These are phyloP conservation scores for Penicillium sp. DNA, from an alignment of 2,329 filamentous ascomycete species.

Conservation along the genomic window DNA sequence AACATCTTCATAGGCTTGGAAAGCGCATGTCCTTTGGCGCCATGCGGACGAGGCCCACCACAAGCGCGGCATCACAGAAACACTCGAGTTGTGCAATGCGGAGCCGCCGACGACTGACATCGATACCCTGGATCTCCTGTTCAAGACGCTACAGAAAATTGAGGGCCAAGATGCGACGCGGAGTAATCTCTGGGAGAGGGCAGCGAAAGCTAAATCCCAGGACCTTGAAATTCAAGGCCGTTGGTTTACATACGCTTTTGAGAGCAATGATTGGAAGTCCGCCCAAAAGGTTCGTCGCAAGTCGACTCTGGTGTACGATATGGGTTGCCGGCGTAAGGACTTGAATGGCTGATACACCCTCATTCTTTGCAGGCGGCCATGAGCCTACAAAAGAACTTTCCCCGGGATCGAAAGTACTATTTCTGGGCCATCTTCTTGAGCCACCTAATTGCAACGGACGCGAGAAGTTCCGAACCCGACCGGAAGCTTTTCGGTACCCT, in stretches of 20 bases:
- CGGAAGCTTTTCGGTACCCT: slow-evolving; percentile 45
- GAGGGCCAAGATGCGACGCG: slow-evolving; percentile 31
- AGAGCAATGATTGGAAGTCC: slow-evolving; percentile 40
- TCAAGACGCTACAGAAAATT: slow-evolving; percentile 35
- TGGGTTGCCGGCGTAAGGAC: not conserved
- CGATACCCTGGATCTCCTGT: slow-evolving; percentile 40
- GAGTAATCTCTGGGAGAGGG: slow-evolving; percentile 42
- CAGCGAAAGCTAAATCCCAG: slow-evolving; percentile 40
- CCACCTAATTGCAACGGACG: slow-evolving; percentile 36
- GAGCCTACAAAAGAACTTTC: slow-evolving; percentile 46
- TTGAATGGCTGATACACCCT: not conserved
- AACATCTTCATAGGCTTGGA: slow-evolving; percentile 34
- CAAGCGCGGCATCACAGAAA: slow-evolving; percentile 40
- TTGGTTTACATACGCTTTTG: slow-evolving; percentile 42
- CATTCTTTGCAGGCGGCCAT: slow-evolving; percentile 39
- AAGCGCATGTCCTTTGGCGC: slow-evolving; percentile 37
- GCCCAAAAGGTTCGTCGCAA: slow-evolving; percentile 44
- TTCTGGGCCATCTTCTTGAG: slow-evolving; percentile 47
- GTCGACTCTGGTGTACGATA: too few species aligned
- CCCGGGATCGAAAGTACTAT: slow-evolving; percentile 43
- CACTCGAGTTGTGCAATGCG: slow-evolving; percentile 38
- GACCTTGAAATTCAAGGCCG: slow-evolving; percentile 40
- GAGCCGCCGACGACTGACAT: slow-evolving; percentile 41
- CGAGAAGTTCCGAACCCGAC: slow-evolving; percentile 36
- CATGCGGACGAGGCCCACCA: slow-evolving; percentile 39